Base-by-base conservation (phyloP, 495 filamentous ascomycete species). In the Parachaetomium inaequale region DNA sequence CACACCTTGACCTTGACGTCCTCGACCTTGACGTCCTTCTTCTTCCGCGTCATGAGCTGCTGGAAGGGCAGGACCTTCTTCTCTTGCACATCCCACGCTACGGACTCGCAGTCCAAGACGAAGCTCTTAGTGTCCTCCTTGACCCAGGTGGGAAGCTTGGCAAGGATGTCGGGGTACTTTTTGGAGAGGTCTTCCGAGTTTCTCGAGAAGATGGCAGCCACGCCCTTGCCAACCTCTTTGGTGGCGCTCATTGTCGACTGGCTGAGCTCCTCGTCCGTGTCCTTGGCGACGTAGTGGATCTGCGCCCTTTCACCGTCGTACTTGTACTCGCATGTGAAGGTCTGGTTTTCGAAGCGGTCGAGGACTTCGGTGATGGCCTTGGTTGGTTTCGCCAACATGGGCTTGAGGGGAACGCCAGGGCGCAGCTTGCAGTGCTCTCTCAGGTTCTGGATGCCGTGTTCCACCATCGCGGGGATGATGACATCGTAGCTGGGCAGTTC, bases 301-400 rank as follows among this genome's bases (percentile, higher is more conserved):
- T 98, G 94, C 17, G 95, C 93, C 69, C 94, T 80, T 74, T 98
- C 94, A 29, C 94, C 94, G 67, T 98, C 94, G 67, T 98, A 98
- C 70, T 98, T 98, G 79, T 96, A 98, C 70, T 98, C 94, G 76
- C 95, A 98, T 17, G 94, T 98, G 66, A 98, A 98, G 7, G 88
- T 88, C 71, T 95, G 93, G 38, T 88, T 86, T 76, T 98, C 94
- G 67, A 98, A 98, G 17, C 95, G 89, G 75, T 98, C 94, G 1
- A 98, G 85, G 0, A 98, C 95, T 74, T 98, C 94, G 0, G 92
- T 95, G 66, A 98, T 98, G n/a, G 94, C 91, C 74, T 98, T 98
- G 0, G 95, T 98, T 1, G 94, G 95, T 67, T 97, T 98, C 7
- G 94, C 94, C 77, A 98, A 84, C 94, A 98, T 98, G 66, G 94